Conservation (phyloP, 2,329 filamentous ascomycete species). For the Apiospora saccharicola region DNA sequence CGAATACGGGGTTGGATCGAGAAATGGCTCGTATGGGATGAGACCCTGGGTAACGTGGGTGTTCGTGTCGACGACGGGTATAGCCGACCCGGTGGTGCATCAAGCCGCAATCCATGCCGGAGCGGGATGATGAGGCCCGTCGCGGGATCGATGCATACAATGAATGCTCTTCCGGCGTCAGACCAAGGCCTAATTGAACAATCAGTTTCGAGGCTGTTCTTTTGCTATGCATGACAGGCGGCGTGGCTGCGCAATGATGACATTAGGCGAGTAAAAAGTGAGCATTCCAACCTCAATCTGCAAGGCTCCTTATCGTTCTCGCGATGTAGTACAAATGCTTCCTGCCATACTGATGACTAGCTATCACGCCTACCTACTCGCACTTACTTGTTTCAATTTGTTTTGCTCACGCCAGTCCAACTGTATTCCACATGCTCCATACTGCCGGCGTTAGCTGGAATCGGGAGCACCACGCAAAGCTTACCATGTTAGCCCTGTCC, state of each 20-base stretch:
- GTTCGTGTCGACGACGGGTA: background rate
- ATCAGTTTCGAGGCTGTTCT: background rate
- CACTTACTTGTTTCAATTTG: background rate
- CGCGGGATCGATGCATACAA: background rate
- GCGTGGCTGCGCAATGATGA: constrained; percentile 3
- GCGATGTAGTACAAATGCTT: background rate
- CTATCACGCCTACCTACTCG: too few relatives aligned
- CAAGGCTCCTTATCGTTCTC: background rate
- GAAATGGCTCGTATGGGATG: background rate
- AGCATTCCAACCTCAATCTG: background rate
- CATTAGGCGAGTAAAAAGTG: background rate
- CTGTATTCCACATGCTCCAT: background rate
- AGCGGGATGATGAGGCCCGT: background rate
- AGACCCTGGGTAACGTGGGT: background rate
- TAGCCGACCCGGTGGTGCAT: background rate
- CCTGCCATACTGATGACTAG: background rate
- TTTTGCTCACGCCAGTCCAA: background rate
- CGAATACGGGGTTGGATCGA: background rate
- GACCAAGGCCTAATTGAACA: too few relatives aligned
- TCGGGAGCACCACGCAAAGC: background rate
- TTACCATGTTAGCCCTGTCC: background rate
- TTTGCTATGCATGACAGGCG: background rate
- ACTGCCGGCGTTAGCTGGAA: background rate
- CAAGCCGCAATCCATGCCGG: background rate
- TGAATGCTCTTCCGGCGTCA: too few relatives aligned